A percentile compares a stretch with the other conserved stretches of the same genome.
These are phyloP conservation scores for Vigna radiata DNA, from an alignment of 306 rosid species.

Conservation along the genomic window DNA sequence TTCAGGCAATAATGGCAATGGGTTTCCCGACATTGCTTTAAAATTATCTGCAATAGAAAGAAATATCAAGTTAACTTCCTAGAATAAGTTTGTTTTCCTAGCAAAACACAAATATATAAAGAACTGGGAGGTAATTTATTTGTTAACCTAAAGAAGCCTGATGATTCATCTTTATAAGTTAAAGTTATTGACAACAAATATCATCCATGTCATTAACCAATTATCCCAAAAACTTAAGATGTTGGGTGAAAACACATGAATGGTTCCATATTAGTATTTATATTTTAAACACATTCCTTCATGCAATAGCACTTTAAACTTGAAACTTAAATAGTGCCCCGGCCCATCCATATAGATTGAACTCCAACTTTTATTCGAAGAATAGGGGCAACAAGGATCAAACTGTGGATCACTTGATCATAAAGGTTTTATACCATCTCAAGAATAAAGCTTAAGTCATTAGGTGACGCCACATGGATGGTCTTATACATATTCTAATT, in stretches of 20 bases:
- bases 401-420: not conserved
- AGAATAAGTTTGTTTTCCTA: slow-evolving; percentile 17
- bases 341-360: not conserved
- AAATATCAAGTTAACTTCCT: slow-evolving; percentile 24
- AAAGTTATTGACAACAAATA: slow-evolving; percentile 5
- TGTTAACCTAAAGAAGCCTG: slow-evolving; percentile 20
- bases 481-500: not conserved
- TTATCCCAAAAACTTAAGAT: not conserved
- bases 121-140: not conserved
- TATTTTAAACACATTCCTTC: not conserved
- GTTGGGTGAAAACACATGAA: not conserved
- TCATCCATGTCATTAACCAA: slow-evolving; percentile 5
- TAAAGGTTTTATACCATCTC: slow-evolving; percentile 5
- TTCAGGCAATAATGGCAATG: slow-evolving; percentile 92
- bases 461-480: not conserved
- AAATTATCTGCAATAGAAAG: slow-evolving; percentile 60
- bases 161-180: slow-evolving; percentile 24
- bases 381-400: slow-evolving; percentile 4
- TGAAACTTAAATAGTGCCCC: not conserved
- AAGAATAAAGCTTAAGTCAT: not conserved
- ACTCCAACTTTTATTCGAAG: not conserved
- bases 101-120: slow-evolving; percentile 5
- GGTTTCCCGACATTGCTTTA: slow-evolving; percentile 80
- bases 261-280: not conserved
- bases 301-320: not conserved